Evolutionary conservation across 2,329 filamentous ascomycete genomes (phyloP), one percentile per base, ranked within the genome.

Genomic region (Calonectria fujianensis): DNA sequence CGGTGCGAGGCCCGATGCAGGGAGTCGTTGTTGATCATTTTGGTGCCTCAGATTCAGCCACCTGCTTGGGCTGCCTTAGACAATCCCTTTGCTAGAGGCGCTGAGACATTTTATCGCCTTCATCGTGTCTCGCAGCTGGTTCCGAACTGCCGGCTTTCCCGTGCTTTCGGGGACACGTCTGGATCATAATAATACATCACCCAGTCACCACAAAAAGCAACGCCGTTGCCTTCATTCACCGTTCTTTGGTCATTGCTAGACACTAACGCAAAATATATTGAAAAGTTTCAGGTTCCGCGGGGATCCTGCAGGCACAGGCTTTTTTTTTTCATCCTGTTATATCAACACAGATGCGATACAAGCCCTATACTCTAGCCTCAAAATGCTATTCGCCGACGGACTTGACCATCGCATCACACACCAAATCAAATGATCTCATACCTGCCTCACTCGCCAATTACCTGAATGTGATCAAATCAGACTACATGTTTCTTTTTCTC

Each of bases 101-200:
- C 59, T 93, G 90, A 80, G 80, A 84, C 6, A 77, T 6, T 91
- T 91, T 13, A 85, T 93, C 37, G 72, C 85, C 6, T 84, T 89
- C 6, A 92, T 94, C 83, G 87, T 89, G 69, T 70, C 69, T 70
- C 35, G 48, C 27, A 32, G 67, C 67, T 52, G 50, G 41, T 61
- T 68, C 48, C 39, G 16, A n/a, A 16, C 54, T 50, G 24, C 54
- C 54, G 31, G 67, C 39, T 35, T 45, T 61, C 45, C 31, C 31
- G 24, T 18, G 32, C 32, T 27, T 32, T 59, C 5, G 9, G 20
- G 16, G n/a, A 52, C 35, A n/a, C 20, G 14, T 50, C 66, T 61
- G 29, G 41, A 50, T 69, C 66, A 69, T 69, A 61, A 69, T 32
- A 69, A 45, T 7, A 59, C 16, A 59, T 48, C 37, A 37, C n/a